A percentile compares a stretch with the other conserved stretches of the same genome.
phyloP scores from a whole-genome alignment of 2,329 filamentous ascomycete genomes.

The Aspergillus ochraceus region DNA sequence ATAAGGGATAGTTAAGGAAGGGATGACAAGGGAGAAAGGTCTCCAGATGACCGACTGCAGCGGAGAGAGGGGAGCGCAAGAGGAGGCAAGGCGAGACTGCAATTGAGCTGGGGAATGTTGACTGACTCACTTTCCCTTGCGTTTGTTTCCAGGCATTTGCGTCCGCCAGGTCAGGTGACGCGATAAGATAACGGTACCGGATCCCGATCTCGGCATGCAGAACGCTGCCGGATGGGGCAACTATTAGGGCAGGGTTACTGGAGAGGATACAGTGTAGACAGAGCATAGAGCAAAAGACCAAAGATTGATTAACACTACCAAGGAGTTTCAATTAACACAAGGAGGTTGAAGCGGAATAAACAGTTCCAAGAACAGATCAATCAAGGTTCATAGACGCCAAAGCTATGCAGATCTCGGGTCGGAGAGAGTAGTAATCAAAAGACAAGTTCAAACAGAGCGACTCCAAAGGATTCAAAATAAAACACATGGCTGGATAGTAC shows the following conservation, averaged over 20 bases:
- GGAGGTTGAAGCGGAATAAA: not conserved
- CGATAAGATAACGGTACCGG: constrained; percentile 22
- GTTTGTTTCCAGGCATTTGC: not conserved
- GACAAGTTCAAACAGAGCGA: not conserved
- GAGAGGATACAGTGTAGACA: not conserved
- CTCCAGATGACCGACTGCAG: not conserved
- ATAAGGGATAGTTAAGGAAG: constrained; percentile 1
- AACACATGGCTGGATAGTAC: not conserved
- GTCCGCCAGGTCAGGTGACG: constrained; percentile 17
- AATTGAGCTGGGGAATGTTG: not conserved
- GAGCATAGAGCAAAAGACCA: not conserved
- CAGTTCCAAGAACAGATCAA: not conserved
- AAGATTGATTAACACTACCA: not conserved
- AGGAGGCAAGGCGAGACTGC: not conserved
- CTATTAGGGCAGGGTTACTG: not conserved
- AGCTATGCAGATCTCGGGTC: constrained; percentile 26
- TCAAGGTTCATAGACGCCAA: constrained; percentile 22
- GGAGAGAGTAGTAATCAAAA: constrained; percentile 1
- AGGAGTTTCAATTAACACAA: constrained; percentile 1
- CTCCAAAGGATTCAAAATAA: not conserved
- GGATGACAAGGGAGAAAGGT: not conserved
- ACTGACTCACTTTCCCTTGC: constrained; percentile 15
- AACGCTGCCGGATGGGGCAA: not conserved
- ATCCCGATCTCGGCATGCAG: not conserved
- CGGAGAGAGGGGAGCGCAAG: not conserved